A percentile compares a stretch with the other conserved stretches of the same genome.
phyloP scores from a whole-genome alignment of 2,329 filamentous ascomycete genomes.

The Alternaria sp. region DNA sequence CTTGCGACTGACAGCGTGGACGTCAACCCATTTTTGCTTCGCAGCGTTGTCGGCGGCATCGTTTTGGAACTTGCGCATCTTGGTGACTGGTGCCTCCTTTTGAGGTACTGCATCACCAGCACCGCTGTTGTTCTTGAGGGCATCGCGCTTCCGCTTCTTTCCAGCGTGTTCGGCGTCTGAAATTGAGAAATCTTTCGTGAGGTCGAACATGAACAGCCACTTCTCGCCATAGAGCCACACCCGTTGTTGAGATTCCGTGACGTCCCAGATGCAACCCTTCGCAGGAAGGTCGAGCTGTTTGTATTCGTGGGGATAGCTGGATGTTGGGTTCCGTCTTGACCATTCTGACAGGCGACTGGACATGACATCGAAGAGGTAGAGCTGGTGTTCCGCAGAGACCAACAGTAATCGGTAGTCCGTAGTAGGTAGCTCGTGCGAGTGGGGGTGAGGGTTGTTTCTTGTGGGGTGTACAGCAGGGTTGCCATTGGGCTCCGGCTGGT shows the following conservation, averaged over 20 bases:
- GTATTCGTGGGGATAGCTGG: conserved; percentile 77
- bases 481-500: conserved; percentile 50
- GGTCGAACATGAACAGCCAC: conserved; percentile 93
- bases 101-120: conserved; percentile 64
- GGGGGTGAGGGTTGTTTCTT: conserved; percentile 59
- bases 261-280: conserved; percentile 86
- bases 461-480: conserved; percentile 61
- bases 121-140: conserved; percentile 55
- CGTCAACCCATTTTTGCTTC: conserved; percentile 36
- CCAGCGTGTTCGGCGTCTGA: conserved; percentile 24
- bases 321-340: conserved; percentile 83
- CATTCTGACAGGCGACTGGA: conserved; percentile 81
- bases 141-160: conserved; percentile 44
- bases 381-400: conserved; percentile 70
- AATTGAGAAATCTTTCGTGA: conserved; percentile 70
- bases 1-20: conserved; percentile 39
- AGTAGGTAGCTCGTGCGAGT: conserved; percentile 65
- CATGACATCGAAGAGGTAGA: conserved; percentile 82
- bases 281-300: conserved; percentile 77
- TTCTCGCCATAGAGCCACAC: conserved; percentile 87
- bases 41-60: conserved; percentile 44
- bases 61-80: conserved; percentile 58
- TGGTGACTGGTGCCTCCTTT: conserved; percentile 56
- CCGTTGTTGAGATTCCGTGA: conserved; percentile 61
- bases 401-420: conserved; percentile 64